Evolutionary conservation across 805 yeast genomes (phyloP), one percentile per base, ranked within the genome.

Genomic region (Metschnikowia lunata): DNA sequence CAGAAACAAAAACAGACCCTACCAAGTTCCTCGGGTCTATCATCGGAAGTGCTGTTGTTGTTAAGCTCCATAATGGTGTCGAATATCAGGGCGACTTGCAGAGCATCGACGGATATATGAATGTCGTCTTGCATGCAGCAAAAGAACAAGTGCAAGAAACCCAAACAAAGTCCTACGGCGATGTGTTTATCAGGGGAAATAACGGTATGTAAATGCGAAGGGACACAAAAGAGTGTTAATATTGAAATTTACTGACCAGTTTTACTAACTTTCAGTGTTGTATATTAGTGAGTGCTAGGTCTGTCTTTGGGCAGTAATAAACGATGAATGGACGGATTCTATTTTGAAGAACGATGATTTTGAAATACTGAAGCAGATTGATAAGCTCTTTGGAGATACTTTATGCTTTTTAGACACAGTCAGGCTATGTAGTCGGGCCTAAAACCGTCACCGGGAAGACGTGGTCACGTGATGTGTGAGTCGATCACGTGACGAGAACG

Each of bases 91-190:
- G 85, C 7, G 71, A 66, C 39, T 74, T 52, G 50, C 91, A 87
- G 55, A 87, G 97, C 34, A 90, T 93, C 46, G 99, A 93, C 62
- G 98, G 98, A 8, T 93, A 83, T 70, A 89, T 93, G 97, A 93
- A 93, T 66, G 84, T 93, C 39, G 95, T 91, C 2, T 74, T 93
- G 51, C 88, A 85, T 43, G 76, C 82, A 48, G 80, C 95, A 4
- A 73, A 79, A 37, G 99, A 93, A 60, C 63, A 66, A 36, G 78
- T 79, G 30, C 67, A 69, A 41, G 71, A 72, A 37, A 77, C 75
- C 31, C 60, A 58, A 30, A 57, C 62, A 43, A 78, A 75, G 49
- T 68, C 65, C 26, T 83, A 80, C 49, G 87, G 87, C 29, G 95
- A 87, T 63, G 89, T 87, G 27, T 88, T 88, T 60, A 79, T 88